Evolutionary conservation across 140 eudicot species (phyloP).

Genomic region (Erigeron philadelphicus): DNA sequence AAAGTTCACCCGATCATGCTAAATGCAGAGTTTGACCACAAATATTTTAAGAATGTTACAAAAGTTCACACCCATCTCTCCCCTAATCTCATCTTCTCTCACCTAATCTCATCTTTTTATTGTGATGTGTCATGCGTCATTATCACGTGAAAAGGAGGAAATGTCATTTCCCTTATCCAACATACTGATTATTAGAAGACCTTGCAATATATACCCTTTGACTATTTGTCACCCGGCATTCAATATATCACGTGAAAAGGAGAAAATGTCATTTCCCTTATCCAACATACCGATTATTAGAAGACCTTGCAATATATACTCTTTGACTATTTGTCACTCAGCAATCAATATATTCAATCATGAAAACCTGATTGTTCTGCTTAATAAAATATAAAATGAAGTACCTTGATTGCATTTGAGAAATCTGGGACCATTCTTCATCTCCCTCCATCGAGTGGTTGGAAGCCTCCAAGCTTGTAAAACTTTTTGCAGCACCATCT

Average conservation of each 20-base stretch:
- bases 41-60: too few species aligned
- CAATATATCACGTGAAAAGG: too few species aligned
- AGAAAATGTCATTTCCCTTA: neutral
- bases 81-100: too few species aligned
- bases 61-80: too few species aligned
- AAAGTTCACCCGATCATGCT: too few species aligned
- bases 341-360: conserved; percentile 10
- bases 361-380: neutral
- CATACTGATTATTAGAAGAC: neutral
- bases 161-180: neutral
- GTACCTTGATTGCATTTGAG: conserved; percentile 86
- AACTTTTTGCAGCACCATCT: conserved; percentile 37
- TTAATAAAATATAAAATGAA: conserved; percentile 1
- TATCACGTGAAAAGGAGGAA: too few species aligned
- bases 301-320: neutral
- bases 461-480: conserved; percentile 34
- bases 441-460: conserved; percentile 38
- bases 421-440: conserved; percentile 67
- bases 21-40: too few species aligned
- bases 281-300: neutral
- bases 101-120: too few species aligned
- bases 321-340: neutral
- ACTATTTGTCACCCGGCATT: neutral
- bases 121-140: too few species aligned
- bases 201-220: neutral